phyloP scores from a whole-genome alignment of 805 yeast species.

The Candida methanosorbosa region DNA sequence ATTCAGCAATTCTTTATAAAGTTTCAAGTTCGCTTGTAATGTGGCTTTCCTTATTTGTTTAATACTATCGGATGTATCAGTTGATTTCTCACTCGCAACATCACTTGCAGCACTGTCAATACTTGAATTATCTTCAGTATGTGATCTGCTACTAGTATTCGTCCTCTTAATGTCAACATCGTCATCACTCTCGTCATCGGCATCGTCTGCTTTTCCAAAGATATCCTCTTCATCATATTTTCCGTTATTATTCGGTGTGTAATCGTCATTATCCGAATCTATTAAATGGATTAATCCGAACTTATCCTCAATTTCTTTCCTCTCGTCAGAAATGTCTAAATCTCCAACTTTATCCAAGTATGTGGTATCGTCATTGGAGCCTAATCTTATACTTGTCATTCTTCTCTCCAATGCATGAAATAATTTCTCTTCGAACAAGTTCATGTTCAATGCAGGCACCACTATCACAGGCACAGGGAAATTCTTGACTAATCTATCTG shows the following conservation, averaged over 20 bases:
- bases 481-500: conserved; percentile 56
- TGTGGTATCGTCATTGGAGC: too few species aligned
- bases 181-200: conserved; percentile 4
- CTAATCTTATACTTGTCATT: too few species aligned
- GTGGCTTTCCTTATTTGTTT: conserved; percentile 15
- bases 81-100: conserved; percentile 11
- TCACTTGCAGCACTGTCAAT: conserved; percentile 3
- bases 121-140: not conserved
- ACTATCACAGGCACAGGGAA: conserved; percentile 60
- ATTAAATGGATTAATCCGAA: not conserved
- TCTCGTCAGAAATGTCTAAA: not conserved
- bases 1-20: conserved; percentile 15
- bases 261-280: conserved; percentile 1
- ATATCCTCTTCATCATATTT: conserved; percentile 6
- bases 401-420: conserved; percentile 24
- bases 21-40: conserved; percentile 15
- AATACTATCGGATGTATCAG: conserved; percentile 5
- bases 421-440: conserved; percentile 37
- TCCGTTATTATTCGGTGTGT: not conserved
- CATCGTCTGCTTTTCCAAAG: conserved; percentile 4
- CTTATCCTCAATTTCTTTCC: not conserved
- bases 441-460: conserved; percentile 54
- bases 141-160: too few species aligned
- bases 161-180: conserved; percentile 9
- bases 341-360: conserved; percentile 12